Evolutionary conservation across 2,329 filamentous ascomycete species (phyloP).

Genomic region (Zelopaecilomyces penicillatus): DNA sequence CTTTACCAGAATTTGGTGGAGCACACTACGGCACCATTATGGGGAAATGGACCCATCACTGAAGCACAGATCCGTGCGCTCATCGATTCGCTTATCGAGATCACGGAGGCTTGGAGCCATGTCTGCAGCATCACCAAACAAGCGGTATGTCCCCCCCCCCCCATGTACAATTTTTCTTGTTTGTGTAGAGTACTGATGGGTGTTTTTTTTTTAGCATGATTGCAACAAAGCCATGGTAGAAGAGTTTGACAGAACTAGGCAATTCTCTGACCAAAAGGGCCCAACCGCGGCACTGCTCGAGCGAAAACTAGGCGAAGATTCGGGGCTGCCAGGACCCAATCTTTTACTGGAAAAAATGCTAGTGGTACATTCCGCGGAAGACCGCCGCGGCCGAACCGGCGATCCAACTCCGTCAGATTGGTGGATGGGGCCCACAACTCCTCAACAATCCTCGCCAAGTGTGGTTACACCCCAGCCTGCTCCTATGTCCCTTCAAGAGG

Average conservation of each 20-base stretch:
- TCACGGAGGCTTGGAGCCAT: constrained; percentile 25
- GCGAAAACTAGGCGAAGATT: constrained; percentile 9
- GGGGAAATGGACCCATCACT: constrained; percentile 23
- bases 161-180: neutral
- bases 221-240: constrained; percentile 21
- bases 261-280: constrained; percentile 16
- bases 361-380: constrained; percentile 12
- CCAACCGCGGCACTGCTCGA: constrained; percentile 5
- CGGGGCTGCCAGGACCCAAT: constrained; percentile 17
- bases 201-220: constrained; percentile 15
- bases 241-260: constrained; percentile 23
- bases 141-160: constrained; percentile 15
- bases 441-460: constrained; percentile 5
- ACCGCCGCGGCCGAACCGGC: constrained; percentile 10
- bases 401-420: constrained; percentile 16
- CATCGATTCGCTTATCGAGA: constrained; percentile 24
- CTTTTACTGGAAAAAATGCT: constrained; percentile 18
- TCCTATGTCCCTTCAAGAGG: constrained; percentile 6
- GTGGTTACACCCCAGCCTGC: constrained; percentile 3
- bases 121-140: constrained; percentile 20
- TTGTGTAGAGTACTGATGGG: neutral
- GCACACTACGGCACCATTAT: constrained; percentile 29
- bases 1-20: constrained; percentile 26
- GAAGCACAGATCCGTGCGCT: constrained; percentile 24
- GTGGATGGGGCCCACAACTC: constrained; percentile 7